phyloP scores from a whole-genome alignment of 164 flowering plant genomes.

The Vitis rupestris region DNA sequence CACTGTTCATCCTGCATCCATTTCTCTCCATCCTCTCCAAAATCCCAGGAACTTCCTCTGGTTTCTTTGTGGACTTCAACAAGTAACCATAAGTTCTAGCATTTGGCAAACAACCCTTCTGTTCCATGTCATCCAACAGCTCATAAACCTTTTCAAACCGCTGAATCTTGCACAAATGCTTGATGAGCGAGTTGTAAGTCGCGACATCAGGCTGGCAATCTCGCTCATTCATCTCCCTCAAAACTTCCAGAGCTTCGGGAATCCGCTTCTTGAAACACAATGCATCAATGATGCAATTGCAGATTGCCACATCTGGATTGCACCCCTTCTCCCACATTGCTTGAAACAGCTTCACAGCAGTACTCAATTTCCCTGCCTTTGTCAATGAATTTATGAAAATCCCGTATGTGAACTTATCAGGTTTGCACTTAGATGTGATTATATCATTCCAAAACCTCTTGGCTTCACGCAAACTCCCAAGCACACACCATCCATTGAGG shows the following conservation, averaged over 20 bases:
- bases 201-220: conserved; percentile 60
- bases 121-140: conserved; percentile 76
- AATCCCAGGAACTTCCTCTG: conserved; percentile 52
- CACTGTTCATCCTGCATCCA: conserved; percentile 50
- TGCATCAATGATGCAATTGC: conserved; percentile 78
- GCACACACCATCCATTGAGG: conserved; percentile 90
- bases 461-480: conserved; percentile 67
- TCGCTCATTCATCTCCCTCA: conserved; percentile 63
- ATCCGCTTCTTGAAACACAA: conserved; percentile 93
- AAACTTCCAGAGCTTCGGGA: conserved; percentile 70
- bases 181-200: conserved; percentile 83
- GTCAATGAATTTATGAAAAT: conserved; percentile 69
- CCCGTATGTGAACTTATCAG: conserved; percentile 64
- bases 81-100: conserved; percentile 59
- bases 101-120: conserved; percentile 59
- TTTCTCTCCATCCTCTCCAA: conserved; percentile 64
- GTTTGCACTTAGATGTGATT: conserved; percentile 56
- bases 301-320: conserved; percentile 73
- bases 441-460: conserved; percentile 91
- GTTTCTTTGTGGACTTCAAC: conserved; percentile 49
- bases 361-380: conserved; percentile 69
- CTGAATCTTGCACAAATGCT: conserved; percentile 73
- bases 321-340: conserved; percentile 76
- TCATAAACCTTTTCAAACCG: conserved; percentile 76
- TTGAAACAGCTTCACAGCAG: conserved; percentile 57